Conservation (phyloP, 495 filamentous ascomycete species). For the Aspergillus ellipticus region DNA sequence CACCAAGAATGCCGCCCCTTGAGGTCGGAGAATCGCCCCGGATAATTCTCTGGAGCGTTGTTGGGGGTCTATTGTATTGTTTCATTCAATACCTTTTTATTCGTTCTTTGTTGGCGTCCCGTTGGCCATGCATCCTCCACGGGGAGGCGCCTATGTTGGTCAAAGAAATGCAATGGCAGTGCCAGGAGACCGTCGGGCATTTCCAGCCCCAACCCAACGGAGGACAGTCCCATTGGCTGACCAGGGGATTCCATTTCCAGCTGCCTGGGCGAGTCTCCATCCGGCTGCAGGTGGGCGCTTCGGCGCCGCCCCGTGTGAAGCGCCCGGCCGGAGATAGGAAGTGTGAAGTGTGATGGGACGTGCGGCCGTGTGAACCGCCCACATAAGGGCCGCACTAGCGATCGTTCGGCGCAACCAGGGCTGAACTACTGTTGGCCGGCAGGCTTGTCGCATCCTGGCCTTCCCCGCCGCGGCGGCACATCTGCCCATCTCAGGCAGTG, state of each 20-base stretch:
- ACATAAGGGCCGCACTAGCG: slow-evolving; percentile 1
- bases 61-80: no score
- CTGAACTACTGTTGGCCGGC: slow-evolving; percentile 1
- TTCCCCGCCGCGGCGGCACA: slow-evolving; percentile 4
- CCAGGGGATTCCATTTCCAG: neutral
- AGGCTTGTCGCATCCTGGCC: neutral
- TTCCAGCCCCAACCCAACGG: no score
- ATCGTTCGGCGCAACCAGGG: slow-evolving; percentile 5
- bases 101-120: no score
- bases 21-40: no score
- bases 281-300: slow-evolving; percentile 2
- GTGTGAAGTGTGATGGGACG: slow-evolving; percentile 18
- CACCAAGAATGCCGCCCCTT: no score
- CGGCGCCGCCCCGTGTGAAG: slow-evolving; percentile 11
- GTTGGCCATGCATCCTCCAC: no score
- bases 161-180: no score
- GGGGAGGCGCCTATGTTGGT: no score
- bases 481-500: slow-evolving; percentile 1
- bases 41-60: no score
- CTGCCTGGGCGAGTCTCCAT: neutral
- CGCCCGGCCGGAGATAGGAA: slow-evolving; percentile 4
- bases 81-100: no score
- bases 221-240: neutral
- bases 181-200: no score
- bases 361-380: slow-evolving; percentile 7